Conservation (phyloP, 352 stramenopile genomes). For the Globisporangium polare region DNA sequence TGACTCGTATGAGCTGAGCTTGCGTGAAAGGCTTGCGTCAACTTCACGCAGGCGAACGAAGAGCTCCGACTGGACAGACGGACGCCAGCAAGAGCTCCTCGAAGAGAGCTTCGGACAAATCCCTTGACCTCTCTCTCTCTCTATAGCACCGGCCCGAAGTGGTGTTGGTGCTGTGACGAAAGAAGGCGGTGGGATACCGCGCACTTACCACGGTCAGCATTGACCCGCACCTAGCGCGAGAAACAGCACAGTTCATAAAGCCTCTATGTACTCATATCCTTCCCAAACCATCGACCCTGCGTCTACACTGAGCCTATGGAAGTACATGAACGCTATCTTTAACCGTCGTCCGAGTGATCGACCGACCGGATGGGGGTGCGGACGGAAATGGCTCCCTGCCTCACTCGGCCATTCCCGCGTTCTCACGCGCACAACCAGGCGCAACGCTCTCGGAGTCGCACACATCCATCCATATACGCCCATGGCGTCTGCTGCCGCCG, state of each 20-base stretch:
- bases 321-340: constrained; percentile 5
- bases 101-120: not conserved
- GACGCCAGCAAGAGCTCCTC: too few species aligned
- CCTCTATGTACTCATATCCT: not conserved
- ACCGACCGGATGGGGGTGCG: not conserved
- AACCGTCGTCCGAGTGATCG: not conserved
- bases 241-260: too few species aligned
- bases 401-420: not conserved
- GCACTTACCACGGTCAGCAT: too few species aligned
- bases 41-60: too few species aligned
- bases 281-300: too few species aligned
- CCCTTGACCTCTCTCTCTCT: constrained; percentile 2
- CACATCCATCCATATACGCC: not conserved
- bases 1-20: too few species aligned
- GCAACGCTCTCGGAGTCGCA: not conserved
- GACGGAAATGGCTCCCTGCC: constrained; percentile 2
- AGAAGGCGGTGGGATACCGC: too few species aligned
- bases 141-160: not conserved
- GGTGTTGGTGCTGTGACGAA: not conserved
- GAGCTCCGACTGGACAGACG: too few species aligned
- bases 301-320: too few species aligned
- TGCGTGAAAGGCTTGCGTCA: too few species aligned
- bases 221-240: too few species aligned
- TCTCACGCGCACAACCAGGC: not conserved
- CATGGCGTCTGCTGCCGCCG: not conserved